Evolutionary conservation across 2,329 filamentous ascomycete genomes (phyloP).

Genomic region (Fusarium sp.): DNA sequence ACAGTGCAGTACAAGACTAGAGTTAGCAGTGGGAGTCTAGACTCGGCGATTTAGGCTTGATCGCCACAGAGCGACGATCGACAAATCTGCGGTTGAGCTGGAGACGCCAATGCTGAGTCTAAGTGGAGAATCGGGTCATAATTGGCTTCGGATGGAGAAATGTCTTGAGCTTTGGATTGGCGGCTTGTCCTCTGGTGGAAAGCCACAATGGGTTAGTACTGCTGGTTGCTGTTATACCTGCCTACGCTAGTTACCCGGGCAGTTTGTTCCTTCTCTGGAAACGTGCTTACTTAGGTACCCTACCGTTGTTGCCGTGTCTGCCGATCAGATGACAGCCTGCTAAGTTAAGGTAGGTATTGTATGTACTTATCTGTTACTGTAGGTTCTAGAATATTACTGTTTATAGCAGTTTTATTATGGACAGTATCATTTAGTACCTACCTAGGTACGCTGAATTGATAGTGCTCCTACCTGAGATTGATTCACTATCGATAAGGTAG

Average conservation of each 20-base stretch:
- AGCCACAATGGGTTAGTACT: background rate
- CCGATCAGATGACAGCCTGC: background rate
- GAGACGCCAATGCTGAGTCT: background rate
- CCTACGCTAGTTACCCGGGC: too few relatives aligned
- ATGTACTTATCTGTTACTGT: too few relatives aligned
- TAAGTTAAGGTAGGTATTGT: too few relatives aligned
- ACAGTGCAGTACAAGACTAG: too few relatives aligned
- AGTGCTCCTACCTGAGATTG: too few relatives aligned
- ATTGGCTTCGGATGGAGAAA: background rate
- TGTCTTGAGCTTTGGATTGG: constrained; percentile 2
- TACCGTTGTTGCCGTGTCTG: background rate
- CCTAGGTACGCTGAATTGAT: too few relatives aligned
- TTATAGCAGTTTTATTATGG: too few relatives aligned
- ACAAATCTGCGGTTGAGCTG: constrained; percentile 2
- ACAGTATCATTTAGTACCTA: too few relatives aligned
- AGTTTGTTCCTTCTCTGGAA: too few relatives aligned
- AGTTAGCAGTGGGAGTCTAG: constrained; percentile 20
- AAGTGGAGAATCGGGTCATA: constrained; percentile 15
- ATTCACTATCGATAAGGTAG: too few relatives aligned
- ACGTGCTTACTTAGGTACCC: too few relatives aligned
- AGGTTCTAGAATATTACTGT: background rate
- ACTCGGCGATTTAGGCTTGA: constrained; percentile 17
- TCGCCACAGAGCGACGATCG: constrained; percentile 15
- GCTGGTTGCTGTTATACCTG: background rate
- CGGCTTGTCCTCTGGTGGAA: background rate